phyloP scores from a whole-genome alignment of 257 asterid genomes.

The Osmanthus fragrans region DNA sequence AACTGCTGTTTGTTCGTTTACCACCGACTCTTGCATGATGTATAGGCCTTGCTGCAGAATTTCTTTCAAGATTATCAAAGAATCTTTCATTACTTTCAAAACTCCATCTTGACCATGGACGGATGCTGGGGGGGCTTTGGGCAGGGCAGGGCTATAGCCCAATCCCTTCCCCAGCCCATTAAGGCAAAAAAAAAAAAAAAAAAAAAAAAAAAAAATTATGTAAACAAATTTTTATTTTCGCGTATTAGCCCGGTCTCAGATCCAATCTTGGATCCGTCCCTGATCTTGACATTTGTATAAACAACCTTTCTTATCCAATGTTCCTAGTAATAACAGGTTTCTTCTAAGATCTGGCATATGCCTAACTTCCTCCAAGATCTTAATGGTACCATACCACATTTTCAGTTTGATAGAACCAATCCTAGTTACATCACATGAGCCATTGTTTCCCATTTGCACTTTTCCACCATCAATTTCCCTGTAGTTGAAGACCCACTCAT shows the following conservation, averaged over 20 bases:
- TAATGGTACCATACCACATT: background rate
- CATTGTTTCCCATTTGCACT: background rate
- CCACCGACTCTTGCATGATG: background rate
- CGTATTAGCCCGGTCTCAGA: too few species aligned
- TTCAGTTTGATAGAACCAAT: background rate
- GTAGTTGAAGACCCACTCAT: background rate
- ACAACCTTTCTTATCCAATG: background rate
- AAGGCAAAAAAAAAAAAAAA: too few species aligned
- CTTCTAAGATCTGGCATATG: background rate
- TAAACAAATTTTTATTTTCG: too few species aligned
- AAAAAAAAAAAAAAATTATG: too few species aligned
- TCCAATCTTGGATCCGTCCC: too few species aligned
- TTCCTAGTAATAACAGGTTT: background rate
- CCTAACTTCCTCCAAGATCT: background rate
- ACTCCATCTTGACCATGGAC: too few species aligned
- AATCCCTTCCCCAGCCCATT: too few species aligned
- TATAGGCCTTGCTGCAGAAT: background rate
- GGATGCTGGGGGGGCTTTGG: too few species aligned
- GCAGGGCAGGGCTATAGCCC: too few species aligned
- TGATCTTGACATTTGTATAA: background rate
- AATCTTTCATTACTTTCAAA: background rate
- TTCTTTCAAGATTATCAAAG: background rate
- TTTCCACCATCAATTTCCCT: background rate
- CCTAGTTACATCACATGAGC: background rate
- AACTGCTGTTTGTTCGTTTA: background rate